Base-by-base conservation (phyloP, 2,329 filamentous ascomycete genomes). In the Hypoxylon sp. region DNA sequence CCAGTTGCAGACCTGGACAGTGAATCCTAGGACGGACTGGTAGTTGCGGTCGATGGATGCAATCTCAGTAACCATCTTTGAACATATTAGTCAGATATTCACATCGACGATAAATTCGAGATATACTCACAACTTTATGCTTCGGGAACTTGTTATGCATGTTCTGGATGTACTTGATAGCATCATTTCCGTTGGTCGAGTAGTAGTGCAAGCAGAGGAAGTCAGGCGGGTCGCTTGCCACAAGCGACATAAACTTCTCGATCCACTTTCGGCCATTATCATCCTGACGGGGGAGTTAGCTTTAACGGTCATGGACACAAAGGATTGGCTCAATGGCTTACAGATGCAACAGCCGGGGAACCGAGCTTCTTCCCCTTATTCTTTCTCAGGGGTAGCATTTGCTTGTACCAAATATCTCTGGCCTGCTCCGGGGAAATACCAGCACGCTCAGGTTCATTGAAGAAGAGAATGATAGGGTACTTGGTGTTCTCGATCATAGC, bases 401-500 rank as follows among this genome's bases (percentile, higher is more conserved):
- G 77, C 13, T 77, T 70, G 44, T 71, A 70, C 81, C 81, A 85
- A 60, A 78, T 73, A 9, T 78, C 73, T 5, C 78, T 80, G 8
- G 82, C 83, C 57, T 79, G 72, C 63, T 78, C 71, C 1, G 75
- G 54, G 74, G 72, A 17, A 71, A 76, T 73, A 17, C 81, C 78
- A 13, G 77, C 77, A 53, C 81, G 77, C 65, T 84, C 82, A 5
- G 83, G 83, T 73, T 84, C 82, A 70, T 84, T 84, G 78, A 83
- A 81, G 69, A 80, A 84, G 66, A 83, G 81, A 10, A 84, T 77
- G 33, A 83, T 70, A 6, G 77, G 69, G 11, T 53, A 68, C 26
- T 65, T 63, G 9, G 70, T 56, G 52, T 68, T 65, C 51, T 75
- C 65, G 11, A 76, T 73, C 8, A 62, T 73, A 11, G 42, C 63